These are phyloP conservation scores for Colletotrichum trifolii DNA, from an alignment of 2,329 filamentous ascomycete genomes.

Conservation along the genomic window DNA sequence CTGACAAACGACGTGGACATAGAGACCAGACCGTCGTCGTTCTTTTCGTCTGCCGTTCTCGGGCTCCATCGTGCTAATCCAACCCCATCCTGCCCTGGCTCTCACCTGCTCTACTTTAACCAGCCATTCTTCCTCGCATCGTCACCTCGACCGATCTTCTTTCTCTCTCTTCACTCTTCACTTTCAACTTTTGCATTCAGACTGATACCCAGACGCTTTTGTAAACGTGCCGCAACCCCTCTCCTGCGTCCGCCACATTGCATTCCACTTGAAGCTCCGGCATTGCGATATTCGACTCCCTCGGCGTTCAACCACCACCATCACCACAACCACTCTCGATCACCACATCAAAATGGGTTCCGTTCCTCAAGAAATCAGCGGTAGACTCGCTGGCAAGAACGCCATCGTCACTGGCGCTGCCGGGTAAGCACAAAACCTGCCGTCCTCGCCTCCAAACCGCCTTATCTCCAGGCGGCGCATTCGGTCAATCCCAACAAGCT, in stretches of 20 bases:
- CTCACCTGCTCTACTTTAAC: slow-evolving; percentile 17
- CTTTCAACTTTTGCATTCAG: no score
- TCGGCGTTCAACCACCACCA: neutral
- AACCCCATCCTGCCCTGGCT: slow-evolving; percentile 20
- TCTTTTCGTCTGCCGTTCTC: slow-evolving; percentile 6
- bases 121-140: slow-evolving; percentile 15
- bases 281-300: no score
- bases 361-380: slow-evolving; percentile 46
- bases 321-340: neutral
- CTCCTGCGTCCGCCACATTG: slow-evolving; percentile 15
- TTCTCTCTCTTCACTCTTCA: slow-evolving; percentile 5
- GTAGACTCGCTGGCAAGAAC: slow-evolving; percentile 70
- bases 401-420: slow-evolving; percentile 85
- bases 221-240: neutral
- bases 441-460: slow-evolving; percentile 11
- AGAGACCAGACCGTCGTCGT: neutral
- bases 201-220: neutral
- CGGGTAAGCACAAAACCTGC: slow-evolving; percentile 68
- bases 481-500: slow-evolving; percentile 6
- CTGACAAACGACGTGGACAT: neutral
- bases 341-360: slow-evolving; percentile 41
- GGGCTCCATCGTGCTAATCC: slow-evolving; percentile 30
- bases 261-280: neutral
- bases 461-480: slow-evolving; percentile 19
- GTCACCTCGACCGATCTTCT: neutral